Evolutionary conservation across 345 rosid genomes (phyloP).

Genomic region (Hibiscus trionum): DNA sequence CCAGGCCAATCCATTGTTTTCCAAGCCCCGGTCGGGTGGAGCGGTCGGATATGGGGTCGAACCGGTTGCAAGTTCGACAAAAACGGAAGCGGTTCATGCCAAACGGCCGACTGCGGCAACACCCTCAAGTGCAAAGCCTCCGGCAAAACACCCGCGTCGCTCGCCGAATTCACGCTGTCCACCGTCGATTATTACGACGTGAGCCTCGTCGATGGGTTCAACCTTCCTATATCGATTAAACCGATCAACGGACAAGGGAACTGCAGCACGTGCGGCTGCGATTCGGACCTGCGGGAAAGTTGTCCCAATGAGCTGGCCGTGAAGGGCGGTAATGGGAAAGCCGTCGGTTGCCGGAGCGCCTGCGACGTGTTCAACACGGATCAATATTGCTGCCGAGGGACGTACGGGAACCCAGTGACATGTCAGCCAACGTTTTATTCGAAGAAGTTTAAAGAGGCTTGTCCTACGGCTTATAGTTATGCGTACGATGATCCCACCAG

Average conservation of each 20-base stretch:
- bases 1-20: constrained; percentile 55
- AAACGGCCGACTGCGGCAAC: constrained; percentile 62
- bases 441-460: constrained; percentile 64
- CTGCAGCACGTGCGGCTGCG: constrained; percentile 58
- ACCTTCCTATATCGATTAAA: constrained; percentile 49
- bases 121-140: constrained; percentile 52
- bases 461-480: constrained; percentile 81
- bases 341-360: constrained; percentile 67
- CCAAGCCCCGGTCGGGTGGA: constrained; percentile 62
- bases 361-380: constrained; percentile 86
- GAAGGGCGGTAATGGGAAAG: constrained; percentile 44
- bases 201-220: constrained; percentile 88
- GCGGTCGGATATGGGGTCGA: constrained; percentile 88
- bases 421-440: constrained; percentile 77
- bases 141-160: constrained; percentile 64
- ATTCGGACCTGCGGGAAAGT: constrained; percentile 36
- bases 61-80: constrained; percentile 65
- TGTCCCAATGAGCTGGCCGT: constrained; percentile 67
- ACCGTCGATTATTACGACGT: constrained; percentile 57
- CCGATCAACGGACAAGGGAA: constrained; percentile 67
- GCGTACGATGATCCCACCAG: constrained; percentile 88
- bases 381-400: constrained; percentile 80
- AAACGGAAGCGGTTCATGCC: constrained; percentile 58
- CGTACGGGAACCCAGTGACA: constrained; percentile 37
- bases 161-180: constrained; percentile 74